Evolutionary conservation across 2,329 filamentous ascomycete genomes (phyloP).

Genomic region (Fusarium sp.): DNA sequence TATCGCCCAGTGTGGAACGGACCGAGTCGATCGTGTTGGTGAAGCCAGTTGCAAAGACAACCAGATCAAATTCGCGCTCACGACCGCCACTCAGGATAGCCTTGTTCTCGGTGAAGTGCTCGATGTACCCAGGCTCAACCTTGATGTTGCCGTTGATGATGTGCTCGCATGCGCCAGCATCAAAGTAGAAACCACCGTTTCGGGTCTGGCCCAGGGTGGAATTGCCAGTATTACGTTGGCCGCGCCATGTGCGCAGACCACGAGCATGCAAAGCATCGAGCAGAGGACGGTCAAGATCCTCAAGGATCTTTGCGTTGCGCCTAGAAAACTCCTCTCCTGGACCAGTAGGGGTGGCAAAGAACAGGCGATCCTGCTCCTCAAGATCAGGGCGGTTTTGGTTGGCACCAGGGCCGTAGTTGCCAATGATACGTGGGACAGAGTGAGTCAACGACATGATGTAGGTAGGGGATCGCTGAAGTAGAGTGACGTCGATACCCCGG

Average conservation of each 20-base stretch:
- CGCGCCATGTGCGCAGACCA: conserved; percentile 49
- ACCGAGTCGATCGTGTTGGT: conserved; percentile 66
- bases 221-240: conserved; percentile 50
- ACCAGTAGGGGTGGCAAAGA: conserved; percentile 67
- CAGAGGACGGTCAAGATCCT: conserved; percentile 22
- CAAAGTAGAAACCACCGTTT: conserved; percentile 31
- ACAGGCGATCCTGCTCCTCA: conserved; percentile 62
- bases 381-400: conserved; percentile 63
- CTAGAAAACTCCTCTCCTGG: conserved; percentile 54
- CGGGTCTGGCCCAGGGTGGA: conserved; percentile 46
- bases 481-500: conserved; percentile 20
- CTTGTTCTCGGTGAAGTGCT: conserved; percentile 48
- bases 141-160: conserved; percentile 17
- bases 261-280: conserved; percentile 22
- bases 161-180: conserved; percentile 11
- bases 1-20: conserved; percentile 61
- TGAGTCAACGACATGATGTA: conserved; percentile 50
- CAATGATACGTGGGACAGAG: conserved; percentile 44
- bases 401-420: conserved; percentile 36
- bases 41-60: conserved; percentile 63
- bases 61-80: conserved; percentile 51
- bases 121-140: conserved; percentile 39
- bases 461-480: conserved; percentile 42
- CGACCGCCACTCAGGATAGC: conserved; percentile 49
- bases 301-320: conserved; percentile 25